A percentile compares a stretch with the other conserved stretches of the same genome.
Conservation (phyloP, 75 land plant genomes). For the Cryptomeria japonica region DNA sequence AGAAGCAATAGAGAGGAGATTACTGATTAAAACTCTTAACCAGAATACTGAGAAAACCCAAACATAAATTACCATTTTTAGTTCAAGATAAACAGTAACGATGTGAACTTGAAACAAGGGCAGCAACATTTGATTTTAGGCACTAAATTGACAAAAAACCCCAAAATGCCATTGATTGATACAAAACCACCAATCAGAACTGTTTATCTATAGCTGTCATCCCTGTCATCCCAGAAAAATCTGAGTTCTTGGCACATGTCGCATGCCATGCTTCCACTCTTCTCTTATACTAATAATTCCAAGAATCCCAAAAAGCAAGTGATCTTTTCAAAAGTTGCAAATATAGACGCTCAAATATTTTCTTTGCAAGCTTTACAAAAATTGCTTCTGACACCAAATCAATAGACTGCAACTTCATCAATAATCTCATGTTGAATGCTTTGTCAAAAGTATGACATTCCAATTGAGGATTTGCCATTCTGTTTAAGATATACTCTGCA, state of each 20-base stretch:
- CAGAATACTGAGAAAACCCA: background rate
- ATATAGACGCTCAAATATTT: background rate
- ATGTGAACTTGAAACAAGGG: background rate
- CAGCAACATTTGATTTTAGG: background rate
- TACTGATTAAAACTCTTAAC: background rate
- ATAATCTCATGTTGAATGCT: too few relatives aligned
- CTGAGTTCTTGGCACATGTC: background rate
- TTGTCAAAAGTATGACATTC: background rate
- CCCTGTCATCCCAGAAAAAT: background rate
- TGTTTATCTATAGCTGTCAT: background rate
- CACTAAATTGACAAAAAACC: background rate
- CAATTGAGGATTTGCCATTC: background rate
- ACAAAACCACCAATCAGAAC: background rate
- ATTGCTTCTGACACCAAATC: background rate
- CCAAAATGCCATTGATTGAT: background rate
- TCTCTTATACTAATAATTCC: too few relatives aligned
- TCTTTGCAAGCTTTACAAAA: background rate
- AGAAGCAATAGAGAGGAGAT: background rate
- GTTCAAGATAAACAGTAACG: background rate
- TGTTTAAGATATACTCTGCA: background rate
- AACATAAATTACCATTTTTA: background rate
- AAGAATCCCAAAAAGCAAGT: background rate
- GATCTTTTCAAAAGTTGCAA: background rate
- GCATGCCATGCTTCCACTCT: background rate
- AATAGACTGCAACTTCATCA: too few relatives aligned